Conservation (phyloP, 169 alveolate genomes). For the Theileria equi region DNA sequence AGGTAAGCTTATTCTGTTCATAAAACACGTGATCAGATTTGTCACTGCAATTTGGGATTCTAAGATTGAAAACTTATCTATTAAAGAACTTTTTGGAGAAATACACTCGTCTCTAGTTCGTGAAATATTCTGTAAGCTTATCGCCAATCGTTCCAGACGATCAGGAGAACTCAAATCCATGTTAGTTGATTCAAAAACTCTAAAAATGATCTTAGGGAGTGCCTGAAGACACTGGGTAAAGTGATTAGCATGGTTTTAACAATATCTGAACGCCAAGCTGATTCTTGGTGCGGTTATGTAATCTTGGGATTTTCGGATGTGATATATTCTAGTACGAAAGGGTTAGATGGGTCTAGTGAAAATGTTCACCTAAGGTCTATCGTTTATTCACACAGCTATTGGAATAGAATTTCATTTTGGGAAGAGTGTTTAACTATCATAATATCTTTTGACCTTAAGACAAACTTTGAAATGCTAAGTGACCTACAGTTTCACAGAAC, state of each 20-base stretch:
- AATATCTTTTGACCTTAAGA: slow-evolving; percentile 42
- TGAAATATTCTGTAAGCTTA: slow-evolving; percentile 49
- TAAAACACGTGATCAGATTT: neutral
- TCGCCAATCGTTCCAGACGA: slow-evolving; percentile 7
- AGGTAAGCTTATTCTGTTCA: slow-evolving; percentile 12
- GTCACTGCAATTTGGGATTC: slow-evolving; percentile 37
- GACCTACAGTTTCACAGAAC: too few species aligned
- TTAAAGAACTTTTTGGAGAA: slow-evolving; percentile 48
- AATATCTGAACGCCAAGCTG: slow-evolving; percentile 52
- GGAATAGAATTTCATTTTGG: slow-evolving; percentile 57
- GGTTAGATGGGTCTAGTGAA: neutral
- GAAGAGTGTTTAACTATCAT: slow-evolving; percentile 58
- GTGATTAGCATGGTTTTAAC: slow-evolving; percentile 22
- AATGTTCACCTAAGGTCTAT: slow-evolving; percentile 3
- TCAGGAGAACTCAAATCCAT: slow-evolving; percentile 11
- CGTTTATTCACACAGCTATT: slow-evolving; percentile 38
- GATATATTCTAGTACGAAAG: neutral
- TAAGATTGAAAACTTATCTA: neutral
- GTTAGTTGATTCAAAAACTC: slow-evolving; percentile 13
- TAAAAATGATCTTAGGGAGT: neutral
- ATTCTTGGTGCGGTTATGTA: slow-evolving; percentile 57
- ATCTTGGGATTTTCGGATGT: slow-evolving; percentile 34
- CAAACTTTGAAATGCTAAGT: slow-evolving; percentile 33
- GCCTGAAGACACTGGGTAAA: slow-evolving; percentile 17
- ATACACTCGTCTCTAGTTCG: slow-evolving; percentile 64